These are phyloP conservation scores for Penicillium sclerotigenum DNA, from an alignment of 2,329 filamentous ascomycete species.

Conservation along the genomic window DNA sequence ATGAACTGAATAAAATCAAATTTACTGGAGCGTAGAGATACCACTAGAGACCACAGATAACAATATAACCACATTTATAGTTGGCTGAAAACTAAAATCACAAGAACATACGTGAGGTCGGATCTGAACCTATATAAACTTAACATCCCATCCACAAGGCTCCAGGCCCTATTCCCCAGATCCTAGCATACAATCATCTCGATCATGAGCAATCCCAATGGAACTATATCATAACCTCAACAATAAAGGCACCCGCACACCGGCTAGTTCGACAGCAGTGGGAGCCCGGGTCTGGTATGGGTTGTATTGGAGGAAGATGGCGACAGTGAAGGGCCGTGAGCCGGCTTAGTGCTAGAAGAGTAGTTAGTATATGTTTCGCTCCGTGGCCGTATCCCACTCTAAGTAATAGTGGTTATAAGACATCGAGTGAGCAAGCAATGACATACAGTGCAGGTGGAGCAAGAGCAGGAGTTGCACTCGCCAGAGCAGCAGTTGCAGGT, in stretches of 20 bases:
- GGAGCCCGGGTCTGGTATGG: conserved; percentile 23
- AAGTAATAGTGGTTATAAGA: background rate
- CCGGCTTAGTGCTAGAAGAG: conserved; percentile 25
- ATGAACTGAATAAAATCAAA: background rate
- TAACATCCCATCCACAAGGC: conserved; percentile 15
- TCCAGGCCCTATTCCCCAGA: conserved; percentile 7
- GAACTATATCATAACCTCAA: background rate
- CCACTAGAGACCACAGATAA: background rate
- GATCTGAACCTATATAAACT: conserved; percentile 1
- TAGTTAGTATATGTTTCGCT: conserved; percentile 12
- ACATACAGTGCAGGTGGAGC: conserved; percentile 39
- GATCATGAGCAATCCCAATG: conserved; percentile 4
- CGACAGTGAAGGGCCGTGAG: conserved; percentile 13
- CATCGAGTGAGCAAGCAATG: background rate
- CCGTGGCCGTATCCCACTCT: background rate
- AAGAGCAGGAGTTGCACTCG: conserved; percentile 41
- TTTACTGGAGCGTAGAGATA: background rate
- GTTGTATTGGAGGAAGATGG: conserved; percentile 22
- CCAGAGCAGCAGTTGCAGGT: conserved; percentile 40
- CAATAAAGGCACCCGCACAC: background rate
- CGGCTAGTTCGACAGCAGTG: conserved; percentile 21
- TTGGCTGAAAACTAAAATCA: conserved; percentile 6
- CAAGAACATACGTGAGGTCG: conserved; percentile 14
- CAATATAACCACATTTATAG: conserved; percentile 3
- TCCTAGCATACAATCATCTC: conserved; percentile 7